Conservation (phyloP, 257 asterid species). For the Eucommia ulmoides region DNA sequence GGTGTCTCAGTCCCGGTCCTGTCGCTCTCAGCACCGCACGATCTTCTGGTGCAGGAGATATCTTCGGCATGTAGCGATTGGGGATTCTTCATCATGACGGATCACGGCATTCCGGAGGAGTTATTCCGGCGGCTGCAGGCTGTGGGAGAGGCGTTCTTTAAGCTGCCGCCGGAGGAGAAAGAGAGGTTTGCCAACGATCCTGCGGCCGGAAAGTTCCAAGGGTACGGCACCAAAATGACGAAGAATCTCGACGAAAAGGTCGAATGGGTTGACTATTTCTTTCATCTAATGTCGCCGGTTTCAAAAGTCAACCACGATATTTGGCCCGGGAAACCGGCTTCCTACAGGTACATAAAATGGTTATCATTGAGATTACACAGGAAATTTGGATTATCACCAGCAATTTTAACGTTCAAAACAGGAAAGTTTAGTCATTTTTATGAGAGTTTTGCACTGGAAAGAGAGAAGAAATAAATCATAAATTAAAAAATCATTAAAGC, state of each 20-base stretch:
- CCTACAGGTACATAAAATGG: conserved; percentile 1
- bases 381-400: too few relatives aligned
- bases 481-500: too few relatives aligned
- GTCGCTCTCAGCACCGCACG: neutral
- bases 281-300: conserved; percentile 5
- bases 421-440: neutral
- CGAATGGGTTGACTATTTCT: conserved; percentile 1
- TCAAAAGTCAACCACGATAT: neutral
- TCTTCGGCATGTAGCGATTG: conserved; percentile 2
- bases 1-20: conserved; percentile 1
- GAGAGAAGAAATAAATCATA: neutral
- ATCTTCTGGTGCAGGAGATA: neutral
- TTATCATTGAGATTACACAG: too few relatives aligned
- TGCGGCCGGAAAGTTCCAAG: neutral
- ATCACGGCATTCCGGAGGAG: neutral
- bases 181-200: conserved; percentile 5
- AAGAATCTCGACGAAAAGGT: conserved; percentile 1
- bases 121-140: neutral
- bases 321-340: conserved; percentile 3
- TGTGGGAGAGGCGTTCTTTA: conserved; percentile 2
- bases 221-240: conserved; percentile 5
- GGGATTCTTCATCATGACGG: neutral
- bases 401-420: too few relatives aligned
- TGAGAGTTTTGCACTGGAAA: neutral
- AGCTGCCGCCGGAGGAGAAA: conserved; percentile 3